phyloP scores from a whole-genome alignment of 768 basidiomycete genomes.

The Dentipellis sp. region DNA sequence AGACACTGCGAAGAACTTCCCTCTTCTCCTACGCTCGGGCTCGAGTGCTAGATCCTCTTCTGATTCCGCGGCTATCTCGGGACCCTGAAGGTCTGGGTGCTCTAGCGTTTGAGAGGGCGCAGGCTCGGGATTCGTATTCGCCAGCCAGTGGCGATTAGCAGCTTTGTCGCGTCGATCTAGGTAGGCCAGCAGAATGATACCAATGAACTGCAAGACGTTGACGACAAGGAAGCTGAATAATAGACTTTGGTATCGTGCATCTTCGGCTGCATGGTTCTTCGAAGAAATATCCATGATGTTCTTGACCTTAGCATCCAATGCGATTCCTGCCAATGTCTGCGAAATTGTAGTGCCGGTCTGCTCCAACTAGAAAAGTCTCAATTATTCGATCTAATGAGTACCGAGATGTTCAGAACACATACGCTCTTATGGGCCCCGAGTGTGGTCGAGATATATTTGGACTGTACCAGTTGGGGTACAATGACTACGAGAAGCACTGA shows the following conservation, averaged over 20 bases:
- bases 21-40: conserved; percentile 22
- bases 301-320: conserved; percentile 39
- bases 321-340: conserved; percentile 63
- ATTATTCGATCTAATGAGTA: background rate
- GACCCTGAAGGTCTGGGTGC: too few relatives aligned
- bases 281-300: background rate
- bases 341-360: conserved; percentile 66
- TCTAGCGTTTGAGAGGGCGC: too few relatives aligned
- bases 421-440: conserved; percentile 75
- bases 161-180: conserved; percentile 34
- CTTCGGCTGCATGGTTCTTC: background rate
- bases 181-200: conserved; percentile 38
- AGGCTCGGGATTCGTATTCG: too few relatives aligned
- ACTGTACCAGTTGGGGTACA: conserved; percentile 61
- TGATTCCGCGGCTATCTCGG: too few relatives aligned
- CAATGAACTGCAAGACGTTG: conserved; percentile 47
- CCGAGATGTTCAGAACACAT: conserved; percentile 19
- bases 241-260: conserved; percentile 38
- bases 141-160: conserved; percentile 9
- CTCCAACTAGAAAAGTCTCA: conserved; percentile 42
- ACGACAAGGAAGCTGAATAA: conserved; percentile 47
- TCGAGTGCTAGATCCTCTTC: background rate
- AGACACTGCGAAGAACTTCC: conserved; percentile 37
- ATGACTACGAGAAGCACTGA: conserved; percentile 66
- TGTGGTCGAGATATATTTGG: conserved; percentile 70